Evolutionary conservation across 2,329 filamentous ascomycete genomes (phyloP).

Genomic region (Beauveria caledonica): DNA sequence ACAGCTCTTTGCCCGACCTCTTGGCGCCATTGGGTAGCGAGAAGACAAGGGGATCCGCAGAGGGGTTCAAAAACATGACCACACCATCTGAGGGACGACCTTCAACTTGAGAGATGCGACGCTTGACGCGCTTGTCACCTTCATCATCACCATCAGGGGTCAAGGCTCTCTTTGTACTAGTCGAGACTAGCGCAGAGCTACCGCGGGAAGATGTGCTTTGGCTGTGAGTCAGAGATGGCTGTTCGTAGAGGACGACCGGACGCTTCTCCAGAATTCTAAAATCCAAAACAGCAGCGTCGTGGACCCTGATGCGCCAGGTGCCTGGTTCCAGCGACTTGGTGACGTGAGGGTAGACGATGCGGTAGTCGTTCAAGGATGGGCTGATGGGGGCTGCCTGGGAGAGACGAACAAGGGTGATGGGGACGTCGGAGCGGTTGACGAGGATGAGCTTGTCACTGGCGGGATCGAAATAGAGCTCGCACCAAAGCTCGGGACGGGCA

Average conservation of each 20-base stretch:
- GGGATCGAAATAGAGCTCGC: conserved; percentile 53
- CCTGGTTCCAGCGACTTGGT: conserved; percentile 43
- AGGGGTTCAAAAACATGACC: conserved; percentile 45
- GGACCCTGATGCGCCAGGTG: conserved; percentile 48
- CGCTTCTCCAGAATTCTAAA: conserved; percentile 51
- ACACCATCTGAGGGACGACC: conserved; percentile 33
- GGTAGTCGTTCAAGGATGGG: conserved; percentile 33
- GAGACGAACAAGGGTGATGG: conserved; percentile 40
- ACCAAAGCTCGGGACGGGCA: conserved; percentile 44
- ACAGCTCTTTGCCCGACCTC: conserved; percentile 36
- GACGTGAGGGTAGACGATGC: conserved; percentile 35
- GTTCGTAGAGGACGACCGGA: conserved; percentile 33
- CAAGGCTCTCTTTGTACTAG: conserved; percentile 44
- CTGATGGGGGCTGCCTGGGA: conserved; percentile 32
- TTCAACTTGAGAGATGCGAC: conserved; percentile 27
- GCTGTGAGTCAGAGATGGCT: conserved; percentile 22
- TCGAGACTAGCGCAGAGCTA: conserved; percentile 30
- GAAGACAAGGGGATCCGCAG: conserved; percentile 42
- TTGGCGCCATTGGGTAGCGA: conserved; percentile 38
- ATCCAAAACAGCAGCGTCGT: conserved; percentile 42
- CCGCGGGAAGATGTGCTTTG: conserved; percentile 22
- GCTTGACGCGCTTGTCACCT: conserved; percentile 34
- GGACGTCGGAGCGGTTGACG: conserved; percentile 45
- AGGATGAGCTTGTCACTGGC: conserved; percentile 51
- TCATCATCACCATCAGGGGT: conserved; percentile 34